Conservation (phyloP, 805 yeast genomes). For the Ogataea glucozyma region DNA sequence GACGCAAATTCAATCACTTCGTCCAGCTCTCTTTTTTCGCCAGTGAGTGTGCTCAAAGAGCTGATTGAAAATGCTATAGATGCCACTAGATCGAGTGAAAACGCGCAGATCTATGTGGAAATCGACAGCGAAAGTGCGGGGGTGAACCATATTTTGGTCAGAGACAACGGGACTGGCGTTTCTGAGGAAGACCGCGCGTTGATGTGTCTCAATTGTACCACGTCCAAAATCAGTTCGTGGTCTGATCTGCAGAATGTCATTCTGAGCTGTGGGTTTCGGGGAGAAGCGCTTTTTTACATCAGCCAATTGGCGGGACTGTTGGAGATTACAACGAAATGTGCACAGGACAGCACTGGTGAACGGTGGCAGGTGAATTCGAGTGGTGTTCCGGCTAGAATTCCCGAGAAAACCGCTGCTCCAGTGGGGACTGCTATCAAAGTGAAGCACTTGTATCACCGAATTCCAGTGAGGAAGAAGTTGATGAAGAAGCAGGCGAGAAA, state of each 20-base stretch:
- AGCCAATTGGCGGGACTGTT: constrained; percentile 34
- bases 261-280: constrained; percentile 48
- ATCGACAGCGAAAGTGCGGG: constrained; percentile 43
- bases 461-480: constrained; percentile 38
- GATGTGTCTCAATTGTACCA: constrained; percentile 41
- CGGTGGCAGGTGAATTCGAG: constrained; percentile 37
- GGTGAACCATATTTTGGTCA: constrained; percentile 30
- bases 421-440: constrained; percentile 40
- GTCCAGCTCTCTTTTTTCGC: constrained; percentile 36
- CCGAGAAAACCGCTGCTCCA: constrained; percentile 29
- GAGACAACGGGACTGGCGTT: constrained; percentile 46
- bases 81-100: constrained; percentile 23
- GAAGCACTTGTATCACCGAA: constrained; percentile 33
- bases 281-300: constrained; percentile 47
- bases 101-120: constrained; percentile 37
- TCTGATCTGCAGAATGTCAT: constrained; percentile 34
- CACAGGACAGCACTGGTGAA: constrained; percentile 34
- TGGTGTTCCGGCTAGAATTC: constrained; percentile 28
- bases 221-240: constrained; percentile 41
- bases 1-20: constrained; percentile 28
- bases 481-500: constrained; percentile 29
- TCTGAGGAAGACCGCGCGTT: constrained; percentile 29
- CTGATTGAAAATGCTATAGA: constrained; percentile 45
- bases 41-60: constrained; percentile 41
- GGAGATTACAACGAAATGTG: constrained; percentile 35